Conservation (phyloP, 2,329 filamentous ascomycete genomes). For the Fusarium oxysporum region DNA sequence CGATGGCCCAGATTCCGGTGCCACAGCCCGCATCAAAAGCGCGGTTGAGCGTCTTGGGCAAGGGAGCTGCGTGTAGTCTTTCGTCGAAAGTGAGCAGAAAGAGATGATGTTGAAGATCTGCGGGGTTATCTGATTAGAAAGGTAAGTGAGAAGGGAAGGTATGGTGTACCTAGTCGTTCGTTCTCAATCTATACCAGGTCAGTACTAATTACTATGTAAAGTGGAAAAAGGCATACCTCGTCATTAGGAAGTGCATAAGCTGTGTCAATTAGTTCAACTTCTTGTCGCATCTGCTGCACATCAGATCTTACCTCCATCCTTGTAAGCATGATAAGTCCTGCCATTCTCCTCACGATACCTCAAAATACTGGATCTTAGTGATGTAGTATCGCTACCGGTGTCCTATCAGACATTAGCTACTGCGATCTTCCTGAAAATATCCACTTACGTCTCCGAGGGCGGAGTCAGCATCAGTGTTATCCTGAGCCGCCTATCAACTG, state of each 20-base stretch:
- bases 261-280: not conserved
- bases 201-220: not conserved
- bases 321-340: conserved; percentile 13
- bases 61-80: conserved; percentile 1
- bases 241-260: conserved; percentile 30
- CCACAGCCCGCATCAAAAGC: conserved; percentile 24
- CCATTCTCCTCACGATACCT: not conserved
- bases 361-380: not conserved
- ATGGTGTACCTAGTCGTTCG: conserved; percentile 12
- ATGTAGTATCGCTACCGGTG: not conserved
- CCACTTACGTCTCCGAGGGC: not conserved
- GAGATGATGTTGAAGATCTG: conserved; percentile 32
- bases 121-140: fast-evolving
- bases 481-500: not conserved
- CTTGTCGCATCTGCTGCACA: fast-evolving
- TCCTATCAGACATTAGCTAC: not conserved
- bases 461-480: not conserved
- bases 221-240: not conserved
- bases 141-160: fast-evolving
- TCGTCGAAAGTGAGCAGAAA: conserved; percentile 23
- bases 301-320: not conserved
- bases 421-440: fast-evolving
- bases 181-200: conserved; percentile 12
- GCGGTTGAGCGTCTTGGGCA: not conserved
- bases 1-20: conserved; percentile 31